Evolutionary conservation across 2,329 filamentous ascomycete genomes (phyloP).

Genomic region (Emergomyces orientalis): DNA sequence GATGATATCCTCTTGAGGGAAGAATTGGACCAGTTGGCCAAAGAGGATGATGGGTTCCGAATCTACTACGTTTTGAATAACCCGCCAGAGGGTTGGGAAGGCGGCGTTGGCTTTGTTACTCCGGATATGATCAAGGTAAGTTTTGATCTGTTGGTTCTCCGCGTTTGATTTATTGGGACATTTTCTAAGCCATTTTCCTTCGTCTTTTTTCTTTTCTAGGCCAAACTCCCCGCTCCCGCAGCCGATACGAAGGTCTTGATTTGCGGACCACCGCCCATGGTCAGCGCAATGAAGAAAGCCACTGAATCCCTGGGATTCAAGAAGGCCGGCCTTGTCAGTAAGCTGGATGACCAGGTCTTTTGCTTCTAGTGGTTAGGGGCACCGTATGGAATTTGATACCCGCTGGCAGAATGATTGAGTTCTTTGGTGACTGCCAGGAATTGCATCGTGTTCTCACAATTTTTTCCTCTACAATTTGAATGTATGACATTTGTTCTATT

Average conservation of each 20-base stretch:
- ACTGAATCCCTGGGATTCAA: conserved; percentile 80
- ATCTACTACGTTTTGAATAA: conserved; percentile 96
- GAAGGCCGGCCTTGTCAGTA: conserved; percentile 91
- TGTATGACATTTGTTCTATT: neutral
- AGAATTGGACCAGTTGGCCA: conserved; percentile 70
- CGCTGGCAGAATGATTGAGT: neutral
- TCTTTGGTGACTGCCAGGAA: neutral
- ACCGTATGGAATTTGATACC: neutral
- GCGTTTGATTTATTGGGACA: neutral
- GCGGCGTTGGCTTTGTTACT: conserved; percentile 90
- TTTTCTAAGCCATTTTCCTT: conserved; percentile 18
- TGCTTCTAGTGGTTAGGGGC: conserved; percentile 57
- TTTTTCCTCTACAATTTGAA: neutral
- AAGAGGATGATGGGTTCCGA: conserved; percentile 70
- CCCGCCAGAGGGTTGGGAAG: conserved; percentile 82
- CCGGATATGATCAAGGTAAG: conserved; percentile 84
- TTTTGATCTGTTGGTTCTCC: conserved; percentile 12
- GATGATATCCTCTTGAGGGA: conserved; percentile 92
- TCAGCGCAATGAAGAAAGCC: conserved; percentile 93
- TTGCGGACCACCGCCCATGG: conserved; percentile 94
- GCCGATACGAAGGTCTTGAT: conserved; percentile 86
- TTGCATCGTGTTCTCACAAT: neutral
- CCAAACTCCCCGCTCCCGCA: conserved; percentile 64
- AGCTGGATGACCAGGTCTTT: conserved; percentile 96
- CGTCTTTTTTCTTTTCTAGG: conserved; percentile 21